phyloP scores from a whole-genome alignment of 2,329 filamentous ascomycete species.

The Lachnellula subtilissima region DNA sequence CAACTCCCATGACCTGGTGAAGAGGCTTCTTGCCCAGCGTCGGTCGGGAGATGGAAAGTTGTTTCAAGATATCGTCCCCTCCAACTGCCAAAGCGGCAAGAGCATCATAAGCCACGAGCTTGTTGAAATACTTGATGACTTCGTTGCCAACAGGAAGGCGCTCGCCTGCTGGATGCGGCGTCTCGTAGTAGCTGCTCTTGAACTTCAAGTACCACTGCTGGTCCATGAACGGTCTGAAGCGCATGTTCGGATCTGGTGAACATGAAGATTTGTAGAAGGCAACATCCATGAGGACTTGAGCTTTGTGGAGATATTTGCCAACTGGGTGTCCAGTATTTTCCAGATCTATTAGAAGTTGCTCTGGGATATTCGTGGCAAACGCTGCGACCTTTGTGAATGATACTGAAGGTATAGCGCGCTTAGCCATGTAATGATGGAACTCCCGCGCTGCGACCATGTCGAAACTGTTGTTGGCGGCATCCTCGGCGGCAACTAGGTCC shows the following conservation, averaged over 20 bases:
- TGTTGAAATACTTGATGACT: constrained; percentile 23
- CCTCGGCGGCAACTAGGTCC: constrained; percentile 1
- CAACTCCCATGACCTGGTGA: constrained; percentile 1
- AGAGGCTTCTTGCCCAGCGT: neutral
- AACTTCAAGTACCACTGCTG: constrained; percentile 23
- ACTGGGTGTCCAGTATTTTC: constrained; percentile 17
- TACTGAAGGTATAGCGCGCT: constrained; percentile 18
- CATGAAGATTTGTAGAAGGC: constrained; percentile 22
- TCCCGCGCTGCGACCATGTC: constrained; percentile 13
- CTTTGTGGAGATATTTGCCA: constrained; percentile 19
- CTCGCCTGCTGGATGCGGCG: constrained; percentile 2
- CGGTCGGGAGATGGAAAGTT: neutral
- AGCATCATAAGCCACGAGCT: constrained; percentile 27
- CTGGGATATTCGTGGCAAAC: constrained; percentile 16
- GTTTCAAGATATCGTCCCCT: constrained; percentile 21
- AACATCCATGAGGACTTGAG: constrained; percentile 22
- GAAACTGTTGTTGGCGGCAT: constrained; percentile 25
- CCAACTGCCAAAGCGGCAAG: constrained; percentile 25
- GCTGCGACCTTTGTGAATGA: constrained; percentile 25
- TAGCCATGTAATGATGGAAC: constrained; percentile 20
- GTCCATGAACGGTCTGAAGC: constrained; percentile 20
- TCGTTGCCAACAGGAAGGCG: constrained; percentile 14
- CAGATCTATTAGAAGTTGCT: constrained; percentile 17
- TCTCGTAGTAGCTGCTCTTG: constrained; percentile 18
- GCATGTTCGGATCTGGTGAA: constrained; percentile 2